Evolutionary conservation across 176 grass and related monocot species (phyloP), one percentile per base, ranked within the genome.

Genomic region (Lolium multiflorum): DNA sequence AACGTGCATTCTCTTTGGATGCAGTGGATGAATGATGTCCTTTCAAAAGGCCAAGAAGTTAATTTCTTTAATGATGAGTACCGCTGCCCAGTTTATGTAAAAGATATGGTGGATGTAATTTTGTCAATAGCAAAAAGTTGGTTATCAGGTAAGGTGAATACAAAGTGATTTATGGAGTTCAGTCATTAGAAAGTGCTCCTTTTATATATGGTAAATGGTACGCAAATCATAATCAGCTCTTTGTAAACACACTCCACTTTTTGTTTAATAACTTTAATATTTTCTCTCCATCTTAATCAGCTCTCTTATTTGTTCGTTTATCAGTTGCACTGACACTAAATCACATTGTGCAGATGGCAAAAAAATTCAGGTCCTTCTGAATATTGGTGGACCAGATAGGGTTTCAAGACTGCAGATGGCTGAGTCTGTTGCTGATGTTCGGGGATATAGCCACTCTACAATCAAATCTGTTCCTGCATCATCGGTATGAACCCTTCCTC

Each of bases 351-450:
- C 88, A 95, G 93, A 82, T 86, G 84, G 79, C 39, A 92, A 94
- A 50, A 88, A 77, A 37, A 61, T 92, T 81, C 88, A 92, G 73
- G 59, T 92, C 66, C 46, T 98, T 50, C 61, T 98, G 60, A 98
- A 98, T 89, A 88, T 89, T 1, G 96, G 91, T 62, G 93, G 96
- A 72, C 86, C 90, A 52, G 86, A 98, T 89, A 94, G 93, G 81
- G 88, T 94, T 39, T 98, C 96, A 72, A 98, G 96, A 81, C 70
- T 98, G 66, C 83, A 98, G 89, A 98, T 98, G 96, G 96, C 93
- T 28, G 90, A 98, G 80, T 80, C 90, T 61, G 90, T 98, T 91
- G 91, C 93, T 82, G 54, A 76, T 68, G 55, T 92, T 85, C 92
- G 86, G 86, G 91, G 96, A 91, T 98, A 95, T 25, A 72, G 58